These are phyloP conservation scores for Nepenthes mirabilis DNA, from an alignment of 148 eudicot species.

Conservation along the genomic window DNA sequence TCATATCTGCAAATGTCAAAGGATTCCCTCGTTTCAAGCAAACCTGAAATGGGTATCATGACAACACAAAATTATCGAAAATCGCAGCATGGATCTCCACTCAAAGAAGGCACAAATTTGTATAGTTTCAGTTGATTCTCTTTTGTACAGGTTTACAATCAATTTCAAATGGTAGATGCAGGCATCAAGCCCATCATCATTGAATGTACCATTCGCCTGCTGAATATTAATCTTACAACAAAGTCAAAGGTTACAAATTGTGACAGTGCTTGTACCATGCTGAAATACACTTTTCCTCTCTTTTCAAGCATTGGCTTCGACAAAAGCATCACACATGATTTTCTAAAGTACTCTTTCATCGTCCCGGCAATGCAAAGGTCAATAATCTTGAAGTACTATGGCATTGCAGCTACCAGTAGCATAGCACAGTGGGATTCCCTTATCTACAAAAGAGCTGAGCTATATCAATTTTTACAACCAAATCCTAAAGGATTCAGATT, in stretches of 20 bases:
- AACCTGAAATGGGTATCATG: slow-evolving; percentile 42
- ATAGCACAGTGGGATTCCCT: slow-evolving; percentile 97
- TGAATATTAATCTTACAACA: not conserved
- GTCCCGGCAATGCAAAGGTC: slow-evolving; percentile 89
- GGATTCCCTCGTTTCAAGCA: slow-evolving; percentile 96
- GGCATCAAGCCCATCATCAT: too few species aligned
- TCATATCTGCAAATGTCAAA: slow-evolving; percentile 74
- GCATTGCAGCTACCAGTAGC: slow-evolving; percentile 72
- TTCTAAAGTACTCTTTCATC: slow-evolving; percentile 54
- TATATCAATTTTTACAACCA: not conserved
- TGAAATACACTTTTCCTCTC: slow-evolving; percentile 64
- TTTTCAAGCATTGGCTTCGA: slow-evolving; percentile 75
- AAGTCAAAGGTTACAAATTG: not conserved
- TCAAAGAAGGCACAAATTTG: not conserved
- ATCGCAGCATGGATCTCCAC: not conserved
- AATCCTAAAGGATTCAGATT: not conserved
- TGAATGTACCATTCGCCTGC: not conserved
- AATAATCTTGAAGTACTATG: slow-evolving; percentile 57
- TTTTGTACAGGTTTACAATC: too few species aligned
- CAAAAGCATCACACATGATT: slow-evolving; percentile 46
- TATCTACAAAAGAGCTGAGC: slow-evolving; percentile 35
- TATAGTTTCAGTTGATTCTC: not conserved
- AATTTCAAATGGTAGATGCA: too few species aligned
- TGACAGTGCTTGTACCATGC: slow-evolving; percentile 36
- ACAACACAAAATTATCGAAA: slow-evolving; percentile 11